These are phyloP conservation scores for Grammothele lineata DNA, from an alignment of 768 basidiomycete species.

Conservation along the genomic window DNA sequence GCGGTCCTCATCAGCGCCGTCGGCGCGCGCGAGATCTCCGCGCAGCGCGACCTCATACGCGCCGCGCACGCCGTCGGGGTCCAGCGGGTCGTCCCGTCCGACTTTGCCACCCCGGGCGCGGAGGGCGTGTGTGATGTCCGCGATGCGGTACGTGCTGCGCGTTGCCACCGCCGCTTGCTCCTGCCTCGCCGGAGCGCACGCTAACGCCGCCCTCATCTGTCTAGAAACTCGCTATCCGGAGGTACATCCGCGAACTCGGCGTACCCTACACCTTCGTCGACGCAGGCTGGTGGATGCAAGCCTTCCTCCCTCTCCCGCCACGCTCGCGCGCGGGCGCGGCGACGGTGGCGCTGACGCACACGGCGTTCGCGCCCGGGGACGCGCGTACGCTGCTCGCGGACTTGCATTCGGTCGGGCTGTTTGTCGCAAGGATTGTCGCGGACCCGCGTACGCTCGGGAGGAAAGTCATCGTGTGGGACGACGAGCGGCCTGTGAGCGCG, in stretches of 20 bases:
- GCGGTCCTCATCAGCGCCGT: slow-evolving; percentile 17
- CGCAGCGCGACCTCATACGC: slow-evolving; percentile 13
- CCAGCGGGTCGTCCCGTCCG: slow-evolving; percentile 19
- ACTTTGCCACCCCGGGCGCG: slow-evolving; percentile 15
- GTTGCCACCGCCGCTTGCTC: too few relatives aligned
- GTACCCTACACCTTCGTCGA: slow-evolving; percentile 28
- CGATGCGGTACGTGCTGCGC: slow-evolving; percentile 8
- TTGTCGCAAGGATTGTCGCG: slow-evolving; percentile 26
- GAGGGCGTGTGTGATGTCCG: slow-evolving; percentile 10
- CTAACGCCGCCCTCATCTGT: too few relatives aligned
- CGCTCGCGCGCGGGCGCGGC: too few relatives aligned
- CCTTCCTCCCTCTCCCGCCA: background rate
- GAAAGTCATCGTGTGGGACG: slow-evolving; percentile 22
- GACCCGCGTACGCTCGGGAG: slow-evolving; percentile 28
- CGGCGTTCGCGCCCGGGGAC: too few relatives aligned
- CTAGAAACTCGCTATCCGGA: slow-evolving; percentile 26
- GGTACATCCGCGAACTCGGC: slow-evolving; percentile 19
- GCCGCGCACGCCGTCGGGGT: slow-evolving; percentile 20
- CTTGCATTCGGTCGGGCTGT: slow-evolving; percentile 21
- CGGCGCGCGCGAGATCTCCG: background rate
- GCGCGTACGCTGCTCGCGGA: slow-evolving; percentile 20
- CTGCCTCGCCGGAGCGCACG: too few relatives aligned
- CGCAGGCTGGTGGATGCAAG: slow-evolving; percentile 11
- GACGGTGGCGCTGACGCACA: too few relatives aligned
- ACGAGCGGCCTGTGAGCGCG: slow-evolving; percentile 5